Base-by-base conservation (phyloP, 495 filamentous ascomycete genomes). In the Arthonia radiata region DNA sequence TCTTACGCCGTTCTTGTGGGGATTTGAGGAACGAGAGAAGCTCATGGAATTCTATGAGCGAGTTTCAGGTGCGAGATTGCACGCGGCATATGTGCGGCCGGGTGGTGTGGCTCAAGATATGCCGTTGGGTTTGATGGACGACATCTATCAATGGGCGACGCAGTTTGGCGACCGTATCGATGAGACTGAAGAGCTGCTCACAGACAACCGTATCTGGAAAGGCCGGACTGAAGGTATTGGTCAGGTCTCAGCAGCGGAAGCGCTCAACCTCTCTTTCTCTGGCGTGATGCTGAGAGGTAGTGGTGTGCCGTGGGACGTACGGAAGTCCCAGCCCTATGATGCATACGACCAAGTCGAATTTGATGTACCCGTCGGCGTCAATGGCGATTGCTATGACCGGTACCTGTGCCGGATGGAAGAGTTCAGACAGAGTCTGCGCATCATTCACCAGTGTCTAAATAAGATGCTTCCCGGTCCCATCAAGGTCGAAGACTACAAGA, bases 31-130 rank as follows among this genome's bases (percentile, higher is more conserved):
- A 53, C 71, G 89, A 60, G 89, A 99, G 55, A 99, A 99, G 61
- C 56, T 99, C 24, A 99, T 99, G 89, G 83, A 99, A 71, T 99
- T 99, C 58, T 99, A 99, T 47, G 89, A 99, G 50, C 80, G 89
- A 50, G 89, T 94, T 18, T 94, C 86, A 22, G 89, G 89, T 37
- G 89, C 89, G 36, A 83, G 89, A 57, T 70, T 99, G 34, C 89
- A 99, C 50, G 80, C 89, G 25, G 89, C 89, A 40, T 99, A 99
- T 44, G 82, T 99, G 40, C 77, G 89, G 39, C 89, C 89, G 18
- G 89, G 89, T 38, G 89, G 89, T 55, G 89, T 99, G 15, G 71
- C 77, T 38, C 80, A 92, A 51, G 89, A 99, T 57, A 53, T 99
- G 28, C 89, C 89, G 17, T 32, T 94, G 29, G 89, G 89, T 36